A percentile compares a stretch with the other conserved stretches of the same genome.
Evolutionary conservation across 768 basidiomycete genomes (phyloP).

Genomic region (Aureoboletus auriporus): DNA sequence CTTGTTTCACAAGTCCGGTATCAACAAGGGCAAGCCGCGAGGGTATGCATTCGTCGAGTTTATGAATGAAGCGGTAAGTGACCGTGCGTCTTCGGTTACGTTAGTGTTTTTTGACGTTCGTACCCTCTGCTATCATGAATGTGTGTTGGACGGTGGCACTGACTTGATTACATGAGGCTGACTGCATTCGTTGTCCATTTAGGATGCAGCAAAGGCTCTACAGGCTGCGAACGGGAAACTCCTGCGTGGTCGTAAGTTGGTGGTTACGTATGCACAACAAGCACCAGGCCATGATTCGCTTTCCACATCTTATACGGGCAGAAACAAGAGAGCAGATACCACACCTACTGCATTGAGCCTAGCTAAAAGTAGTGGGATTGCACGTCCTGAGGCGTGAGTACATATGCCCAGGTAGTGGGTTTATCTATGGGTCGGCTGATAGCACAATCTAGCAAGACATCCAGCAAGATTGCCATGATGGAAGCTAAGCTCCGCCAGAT

Average conservation of each 20-base stretch:
- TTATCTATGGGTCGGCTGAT: conserved; percentile 10
- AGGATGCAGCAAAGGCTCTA: conserved; percentile 86
- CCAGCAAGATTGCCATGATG: conserved; percentile 89
- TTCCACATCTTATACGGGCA: conserved; percentile 29
- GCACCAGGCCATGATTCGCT: conserved; percentile 45
- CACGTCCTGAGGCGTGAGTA: conserved; percentile 47
- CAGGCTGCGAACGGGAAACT: conserved; percentile 70
- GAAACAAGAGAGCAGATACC: conserved; percentile 48
- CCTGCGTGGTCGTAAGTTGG: conserved; percentile 80
- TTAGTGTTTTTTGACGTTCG: conserved; percentile 23
- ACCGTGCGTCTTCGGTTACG: conserved; percentile 16
- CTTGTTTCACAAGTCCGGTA: conserved; percentile 91
- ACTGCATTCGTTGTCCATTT: conserved; percentile 21
- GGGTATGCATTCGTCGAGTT: conserved; percentile 97
- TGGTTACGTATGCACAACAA: conserved; percentile 91
- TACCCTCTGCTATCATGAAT: conserved; percentile 17
- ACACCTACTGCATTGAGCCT: conserved; percentile 86
- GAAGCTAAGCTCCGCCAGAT: conserved; percentile 92
- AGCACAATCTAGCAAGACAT: conserved; percentile 47
- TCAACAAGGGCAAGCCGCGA: conserved; percentile 85
- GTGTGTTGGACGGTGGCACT: conserved; percentile 17
- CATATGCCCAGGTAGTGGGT: background rate
- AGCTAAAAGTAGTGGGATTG: conserved; percentile 64
- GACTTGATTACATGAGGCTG: conserved; percentile 18
- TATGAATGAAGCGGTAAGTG: conserved; percentile 71